Percentiles rank a stretch among this genome's conserved stretches.
Evolutionary conservation across 345 rosid species (phyloP).

Genomic region (Bruguiera sexangula): DNA sequence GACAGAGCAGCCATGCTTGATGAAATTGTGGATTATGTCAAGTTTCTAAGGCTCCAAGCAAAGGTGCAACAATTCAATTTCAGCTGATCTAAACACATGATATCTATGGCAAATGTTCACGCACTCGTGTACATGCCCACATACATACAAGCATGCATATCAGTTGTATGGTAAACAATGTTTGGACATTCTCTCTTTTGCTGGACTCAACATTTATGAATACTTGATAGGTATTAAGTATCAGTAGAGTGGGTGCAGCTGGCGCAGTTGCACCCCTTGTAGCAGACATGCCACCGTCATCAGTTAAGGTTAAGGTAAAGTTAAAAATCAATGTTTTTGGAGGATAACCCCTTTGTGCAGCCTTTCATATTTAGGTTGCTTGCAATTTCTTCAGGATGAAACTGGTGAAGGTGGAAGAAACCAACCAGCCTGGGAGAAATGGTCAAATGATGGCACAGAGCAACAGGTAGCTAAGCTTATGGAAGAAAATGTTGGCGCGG

Average conservation of each 20-base stretch:
- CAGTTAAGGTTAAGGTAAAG: slow-evolving; percentile 92
- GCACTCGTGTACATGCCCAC: no score
- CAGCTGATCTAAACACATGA: no score
- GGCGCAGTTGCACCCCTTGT: slow-evolving; percentile 99
- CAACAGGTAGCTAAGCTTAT: slow-evolving; percentile 91
- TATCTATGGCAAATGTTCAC: no score
- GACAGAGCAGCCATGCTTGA: slow-evolving; percentile 99
- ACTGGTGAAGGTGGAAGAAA: slow-evolving; percentile 71
- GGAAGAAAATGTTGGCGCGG: slow-evolving; percentile 98
- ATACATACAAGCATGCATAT: neutral
- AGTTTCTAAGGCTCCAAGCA: slow-evolving; percentile 97
- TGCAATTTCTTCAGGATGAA: slow-evolving; percentile 58
- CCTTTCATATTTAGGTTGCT: slow-evolving; percentile 9
- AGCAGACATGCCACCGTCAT: slow-evolving; percentile 83
- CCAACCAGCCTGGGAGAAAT: slow-evolving; percentile 96
- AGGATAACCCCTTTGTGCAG: neutral
- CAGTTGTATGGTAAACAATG: neutral
- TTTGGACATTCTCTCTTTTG: neutral
- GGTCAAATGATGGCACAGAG: slow-evolving; percentile 95
- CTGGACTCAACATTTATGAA: neutral
- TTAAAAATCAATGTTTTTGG: slow-evolving; percentile 1
- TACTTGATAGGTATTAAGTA: slow-evolving; percentile 78
- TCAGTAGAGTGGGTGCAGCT: slow-evolving; percentile 97
- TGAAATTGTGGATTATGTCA: slow-evolving; percentile 98
- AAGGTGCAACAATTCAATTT: slow-evolving; percentile 47